phyloP scores from a whole-genome alignment of 1,139 yeast species.

The Scheffersomyces lignicola region DNA sequence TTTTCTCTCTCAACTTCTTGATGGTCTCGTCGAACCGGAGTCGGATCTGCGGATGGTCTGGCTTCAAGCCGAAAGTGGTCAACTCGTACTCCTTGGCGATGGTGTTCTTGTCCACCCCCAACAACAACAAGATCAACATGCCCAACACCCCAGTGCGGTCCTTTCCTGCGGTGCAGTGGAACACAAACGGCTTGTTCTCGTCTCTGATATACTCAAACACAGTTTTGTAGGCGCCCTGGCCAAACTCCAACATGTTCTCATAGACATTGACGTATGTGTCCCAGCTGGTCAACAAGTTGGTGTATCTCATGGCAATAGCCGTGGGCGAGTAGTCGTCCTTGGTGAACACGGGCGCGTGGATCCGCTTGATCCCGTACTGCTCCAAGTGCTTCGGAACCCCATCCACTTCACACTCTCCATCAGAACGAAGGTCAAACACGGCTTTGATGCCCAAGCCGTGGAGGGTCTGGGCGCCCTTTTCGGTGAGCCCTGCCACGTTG shows the following conservation, averaged over 20 bases:
- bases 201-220: slow-evolving; percentile 59
- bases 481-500: slow-evolving; percentile 51
- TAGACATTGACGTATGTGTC: slow-evolving; percentile 67
- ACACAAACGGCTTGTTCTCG: slow-evolving; percentile 47
- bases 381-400: slow-evolving; percentile 42
- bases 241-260: slow-evolving; percentile 54
- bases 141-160: slow-evolving; percentile 80
- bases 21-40: slow-evolving; percentile 33
- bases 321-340: slow-evolving; percentile 64
- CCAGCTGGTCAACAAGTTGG: slow-evolving; percentile 60
- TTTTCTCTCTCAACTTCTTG: slow-evolving; percentile 26
- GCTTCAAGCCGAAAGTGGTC: slow-evolving; percentile 63
- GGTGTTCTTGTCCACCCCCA: slow-evolving; percentile 65
- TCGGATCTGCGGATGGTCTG: slow-evolving; percentile 44
- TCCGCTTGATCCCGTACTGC: slow-evolving; percentile 47
- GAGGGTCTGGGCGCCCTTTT: slow-evolving; percentile 42
- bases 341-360: slow-evolving; percentile 62
- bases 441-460: slow-evolving; percentile 49
- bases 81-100: slow-evolving; percentile 56
- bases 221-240: slow-evolving; percentile 42
- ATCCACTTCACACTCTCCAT: slow-evolving; percentile 53
- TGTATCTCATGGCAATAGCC: slow-evolving; percentile 58
- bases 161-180: slow-evolving; percentile 86
- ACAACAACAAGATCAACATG: slow-evolving; percentile 62
- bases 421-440: slow-evolving; percentile 71